These are phyloP conservation scores for Firmiana major DNA, from an alignment of 345 rosid species.

Conservation along the genomic window DNA sequence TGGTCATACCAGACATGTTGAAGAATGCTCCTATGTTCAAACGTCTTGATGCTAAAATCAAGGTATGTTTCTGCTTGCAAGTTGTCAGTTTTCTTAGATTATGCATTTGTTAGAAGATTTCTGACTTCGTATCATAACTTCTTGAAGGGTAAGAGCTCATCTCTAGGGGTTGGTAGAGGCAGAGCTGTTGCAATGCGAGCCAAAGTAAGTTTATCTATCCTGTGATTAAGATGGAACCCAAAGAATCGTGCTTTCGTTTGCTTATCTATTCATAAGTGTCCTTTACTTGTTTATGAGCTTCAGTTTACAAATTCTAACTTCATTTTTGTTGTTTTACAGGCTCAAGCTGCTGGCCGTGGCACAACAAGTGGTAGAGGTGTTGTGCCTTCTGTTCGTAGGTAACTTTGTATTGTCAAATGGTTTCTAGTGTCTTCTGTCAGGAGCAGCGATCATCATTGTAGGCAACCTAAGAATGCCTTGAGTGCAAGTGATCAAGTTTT, in stretches of 20 bases:
- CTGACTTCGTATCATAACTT: conserved; percentile 10
- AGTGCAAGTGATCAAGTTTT: background rate
- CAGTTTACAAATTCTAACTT: background rate
- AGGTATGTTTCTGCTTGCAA: conserved; percentile 37
- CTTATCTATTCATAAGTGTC: background rate
- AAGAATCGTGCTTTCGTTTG: background rate
- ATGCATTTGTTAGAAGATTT: background rate
- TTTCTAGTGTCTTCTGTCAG: background rate
- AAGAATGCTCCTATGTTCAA: conserved; percentile 98
- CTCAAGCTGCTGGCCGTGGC: conserved; percentile 84
- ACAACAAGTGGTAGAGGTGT: conserved; percentile 71
- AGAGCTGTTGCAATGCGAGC: conserved; percentile 89
- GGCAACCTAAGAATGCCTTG: background rate
- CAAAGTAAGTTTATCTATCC: conserved; percentile 51
- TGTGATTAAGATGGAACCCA: background rate
- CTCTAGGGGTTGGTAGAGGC: conserved; percentile 89
- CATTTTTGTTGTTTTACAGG: conserved; percentile 29
- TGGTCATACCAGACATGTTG: conserved; percentile 99
- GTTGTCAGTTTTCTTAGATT: background rate
- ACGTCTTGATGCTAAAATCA: conserved; percentile 82
- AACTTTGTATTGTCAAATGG: conserved; percentile 6
- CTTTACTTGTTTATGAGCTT: background rate
- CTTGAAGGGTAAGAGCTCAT: conserved; percentile 84
- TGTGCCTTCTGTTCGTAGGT: conserved; percentile 71
- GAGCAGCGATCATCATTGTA: background rate